phyloP scores from a whole-genome alignment of 202 grass and related monocot genomes.

The Brachypodium distachyon region DNA sequence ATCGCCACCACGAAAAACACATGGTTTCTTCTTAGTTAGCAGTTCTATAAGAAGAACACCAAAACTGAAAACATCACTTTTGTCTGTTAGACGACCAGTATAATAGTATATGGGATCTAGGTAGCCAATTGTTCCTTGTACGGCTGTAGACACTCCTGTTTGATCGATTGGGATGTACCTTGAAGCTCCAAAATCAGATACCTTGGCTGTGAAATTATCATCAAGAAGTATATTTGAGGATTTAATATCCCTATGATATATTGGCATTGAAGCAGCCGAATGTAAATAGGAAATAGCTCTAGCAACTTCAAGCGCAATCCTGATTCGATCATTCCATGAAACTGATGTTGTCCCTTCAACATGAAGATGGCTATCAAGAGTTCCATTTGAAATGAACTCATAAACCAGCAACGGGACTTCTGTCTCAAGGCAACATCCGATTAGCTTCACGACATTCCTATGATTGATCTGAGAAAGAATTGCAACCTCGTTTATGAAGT shows the following conservation, averaged over 20 bases:
- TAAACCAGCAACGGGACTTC: conserved; percentile 48
- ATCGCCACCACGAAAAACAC: neutral
- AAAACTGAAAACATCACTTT: conserved; percentile 36
- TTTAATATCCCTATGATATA: conserved; percentile 27
- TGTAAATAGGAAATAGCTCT: conserved; percentile 6
- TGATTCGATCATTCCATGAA: neutral
- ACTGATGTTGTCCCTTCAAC: neutral
- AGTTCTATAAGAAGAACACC: conserved; percentile 46
- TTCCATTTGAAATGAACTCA: conserved; percentile 44
- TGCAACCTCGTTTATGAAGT: neutral
- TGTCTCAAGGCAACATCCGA: conserved; percentile 40
- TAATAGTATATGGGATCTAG: conserved; percentile 37
- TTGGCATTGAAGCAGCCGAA: neutral
- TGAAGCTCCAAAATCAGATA: conserved; percentile 12
- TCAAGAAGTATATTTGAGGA: conserved; percentile 24
- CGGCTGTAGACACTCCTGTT: neutral
- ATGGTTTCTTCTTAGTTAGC: conserved; percentile 31
- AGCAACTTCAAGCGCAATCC: conserved; percentile 15
- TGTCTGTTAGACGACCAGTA: conserved; percentile 13
- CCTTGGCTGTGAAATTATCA: neutral
- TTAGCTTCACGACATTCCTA: conserved; percentile 33
- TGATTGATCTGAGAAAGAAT: neutral
- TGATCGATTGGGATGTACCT: conserved; percentile 1
- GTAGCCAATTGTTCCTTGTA: conserved; percentile 14
- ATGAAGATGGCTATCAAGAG: conserved; percentile 46